Evolutionary conservation across 1,284 basidiomycete species (phyloP).

Genomic region (Ustanciosporium gigantosporum): DNA sequence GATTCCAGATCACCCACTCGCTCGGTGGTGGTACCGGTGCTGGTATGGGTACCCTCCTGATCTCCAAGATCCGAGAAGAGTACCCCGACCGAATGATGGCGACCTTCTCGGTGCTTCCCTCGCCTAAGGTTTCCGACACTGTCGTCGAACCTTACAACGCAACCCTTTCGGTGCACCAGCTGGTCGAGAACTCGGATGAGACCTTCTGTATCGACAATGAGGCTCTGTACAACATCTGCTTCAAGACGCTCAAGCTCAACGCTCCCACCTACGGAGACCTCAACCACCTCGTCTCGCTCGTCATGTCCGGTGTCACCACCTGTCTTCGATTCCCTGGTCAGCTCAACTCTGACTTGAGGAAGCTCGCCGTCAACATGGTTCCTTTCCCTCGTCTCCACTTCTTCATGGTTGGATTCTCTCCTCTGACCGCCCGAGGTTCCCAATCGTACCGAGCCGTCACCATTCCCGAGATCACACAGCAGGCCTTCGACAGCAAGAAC

Average conservation of each 20-base stretch:
- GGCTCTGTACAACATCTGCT: conserved; percentile 85
- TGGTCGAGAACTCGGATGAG: conserved; percentile 84
- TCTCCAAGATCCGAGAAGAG: conserved; percentile 62
- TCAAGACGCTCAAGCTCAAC: conserved; percentile 74
- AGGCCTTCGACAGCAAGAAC: conserved; percentile 59
- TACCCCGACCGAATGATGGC: conserved; percentile 78
- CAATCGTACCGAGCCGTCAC: conserved; percentile 66
- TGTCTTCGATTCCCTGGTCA: conserved; percentile 91
- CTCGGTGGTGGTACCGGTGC: conserved; percentile 77
- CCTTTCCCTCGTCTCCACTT: conserved; percentile 62
- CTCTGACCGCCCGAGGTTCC: conserved; percentile 58
- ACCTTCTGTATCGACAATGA: conserved; percentile 93
- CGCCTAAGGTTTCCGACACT: conserved; percentile 92
- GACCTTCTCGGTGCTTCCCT: conserved; percentile 88
- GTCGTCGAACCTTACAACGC: conserved; percentile 95
- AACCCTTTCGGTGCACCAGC: conserved; percentile 83
- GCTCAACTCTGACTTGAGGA: conserved; percentile 89
- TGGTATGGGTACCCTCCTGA: conserved; percentile 54
- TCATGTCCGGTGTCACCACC: conserved; percentile 88
- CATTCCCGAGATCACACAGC: conserved; percentile 55
- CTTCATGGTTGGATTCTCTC: conserved; percentile 61
- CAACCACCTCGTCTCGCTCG: conserved; percentile 73
- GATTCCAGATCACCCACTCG: conserved; percentile 90
- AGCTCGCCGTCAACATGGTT: conserved; percentile 84
- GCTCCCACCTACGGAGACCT: conserved; percentile 57